These are phyloP conservation scores for Sclerotinia spermophila DNA, from an alignment of 2,329 filamentous ascomycete genomes.

Conservation along the genomic window DNA sequence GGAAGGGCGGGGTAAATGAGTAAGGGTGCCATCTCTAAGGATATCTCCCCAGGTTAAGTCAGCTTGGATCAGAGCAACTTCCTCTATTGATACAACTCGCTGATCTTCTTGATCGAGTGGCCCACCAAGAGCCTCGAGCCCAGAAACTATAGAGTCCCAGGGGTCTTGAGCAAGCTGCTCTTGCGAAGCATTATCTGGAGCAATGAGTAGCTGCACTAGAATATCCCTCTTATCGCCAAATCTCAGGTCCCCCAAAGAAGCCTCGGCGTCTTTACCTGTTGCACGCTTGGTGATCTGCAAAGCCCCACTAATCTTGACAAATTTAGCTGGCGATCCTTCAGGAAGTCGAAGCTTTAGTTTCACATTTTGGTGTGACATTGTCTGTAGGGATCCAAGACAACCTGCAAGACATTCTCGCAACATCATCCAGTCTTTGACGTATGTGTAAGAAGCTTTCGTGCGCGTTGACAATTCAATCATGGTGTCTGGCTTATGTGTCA, in stretches of 20 bases:
- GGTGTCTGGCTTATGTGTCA: constrained; percentile 97
- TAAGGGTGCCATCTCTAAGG: constrained; percentile 78
- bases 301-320: constrained; percentile 96
- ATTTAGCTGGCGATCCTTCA: constrained; percentile 95
- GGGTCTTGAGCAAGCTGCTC: constrained; percentile 88
- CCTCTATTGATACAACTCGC: constrained; percentile 80
- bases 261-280: constrained; percentile 90
- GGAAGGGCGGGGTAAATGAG: constrained; percentile 84
- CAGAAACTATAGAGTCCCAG: constrained; percentile 96
- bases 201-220: constrained; percentile 87
- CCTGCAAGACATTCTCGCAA: constrained; percentile 92
- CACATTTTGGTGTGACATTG: constrained; percentile 95
- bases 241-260: constrained; percentile 82
- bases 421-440: constrained; percentile 99
- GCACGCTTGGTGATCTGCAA: constrained; percentile 95
- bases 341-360: constrained; percentile 92
- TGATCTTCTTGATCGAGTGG: constrained; percentile 82
- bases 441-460: constrained; percentile 95
- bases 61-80: constrained; percentile 91
- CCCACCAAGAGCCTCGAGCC: constrained; percentile 87
- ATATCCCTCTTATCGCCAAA: constrained; percentile 96
- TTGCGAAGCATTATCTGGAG: constrained; percentile 73
- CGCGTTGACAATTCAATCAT: constrained; percentile 96
- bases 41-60: constrained; percentile 94
- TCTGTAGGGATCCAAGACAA: constrained; percentile 86